Conservation (phyloP, 148 eudicot genomes). For the Chenopodium album region DNA sequence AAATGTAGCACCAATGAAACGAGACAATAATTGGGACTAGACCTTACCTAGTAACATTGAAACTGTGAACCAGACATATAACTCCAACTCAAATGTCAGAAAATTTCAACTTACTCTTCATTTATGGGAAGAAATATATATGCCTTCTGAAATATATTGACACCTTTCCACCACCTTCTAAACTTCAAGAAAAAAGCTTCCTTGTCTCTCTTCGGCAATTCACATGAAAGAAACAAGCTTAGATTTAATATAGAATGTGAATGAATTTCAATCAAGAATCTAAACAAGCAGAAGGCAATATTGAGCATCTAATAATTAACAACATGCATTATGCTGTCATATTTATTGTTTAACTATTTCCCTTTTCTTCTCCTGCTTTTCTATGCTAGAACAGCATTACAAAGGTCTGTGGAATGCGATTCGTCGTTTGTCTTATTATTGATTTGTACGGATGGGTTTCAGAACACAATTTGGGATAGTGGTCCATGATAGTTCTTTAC, state of each 20-base stretch:
- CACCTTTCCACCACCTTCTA: slow-evolving; percentile 98
- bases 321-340: slow-evolving; percentile 10
- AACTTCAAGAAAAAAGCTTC: slow-evolving; percentile 63
- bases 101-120: slow-evolving; percentile 59
- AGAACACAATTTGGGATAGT: not conserved
- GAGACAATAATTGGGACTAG: not conserved
- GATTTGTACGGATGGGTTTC: not conserved
- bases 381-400: not conserved
- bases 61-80: not conserved
- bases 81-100: not conserved
- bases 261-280: not conserved
- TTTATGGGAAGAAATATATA: slow-evolving; percentile 88
- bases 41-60: not conserved
- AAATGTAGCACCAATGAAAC: not conserved
- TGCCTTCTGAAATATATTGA: slow-evolving; percentile 82
- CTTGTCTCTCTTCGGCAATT: slow-evolving; percentile 45
- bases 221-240: slow-evolving; percentile 21
- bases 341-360: not conserved
- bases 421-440: too few species aligned
- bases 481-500: not conserved
- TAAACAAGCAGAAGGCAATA: not conserved
- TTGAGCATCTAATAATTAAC: not conserved
- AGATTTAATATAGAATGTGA: not conserved
- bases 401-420: not conserved
- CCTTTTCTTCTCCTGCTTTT: not conserved